phyloP scores from a whole-genome alignment of 257 asterid species.

The Solanum gracilifrons region DNA sequence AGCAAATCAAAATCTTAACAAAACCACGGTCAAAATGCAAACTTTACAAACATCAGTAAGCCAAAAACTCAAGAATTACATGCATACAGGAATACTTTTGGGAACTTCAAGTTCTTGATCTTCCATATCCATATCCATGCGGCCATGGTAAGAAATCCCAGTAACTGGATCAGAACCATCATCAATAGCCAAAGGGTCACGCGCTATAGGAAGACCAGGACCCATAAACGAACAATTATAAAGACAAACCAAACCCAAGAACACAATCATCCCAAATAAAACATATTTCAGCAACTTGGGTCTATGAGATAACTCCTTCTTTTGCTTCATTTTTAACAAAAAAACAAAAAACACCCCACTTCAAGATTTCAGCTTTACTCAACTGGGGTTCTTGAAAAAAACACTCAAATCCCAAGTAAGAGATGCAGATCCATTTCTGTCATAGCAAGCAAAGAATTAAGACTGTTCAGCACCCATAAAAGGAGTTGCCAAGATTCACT shows the following conservation, averaged over 20 bases:
- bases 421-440: slow-evolving; percentile 34
- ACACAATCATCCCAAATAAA: slow-evolving; percentile 32
- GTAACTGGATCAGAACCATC: slow-evolving; percentile 50
- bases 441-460: slow-evolving; percentile 23
- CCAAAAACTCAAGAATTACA: background rate
- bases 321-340: slow-evolving; percentile 32
- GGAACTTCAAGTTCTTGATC: slow-evolving; percentile 57
- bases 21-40: background rate
- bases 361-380: background rate
- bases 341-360: background rate
- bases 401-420: background rate
- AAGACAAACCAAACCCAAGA: slow-evolving; percentile 59
- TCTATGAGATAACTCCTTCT: slow-evolving; percentile 20
- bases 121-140: slow-evolving; percentile 38
- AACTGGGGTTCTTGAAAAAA: background rate
- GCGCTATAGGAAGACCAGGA: slow-evolving; percentile 46
- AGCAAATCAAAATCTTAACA: background rate
- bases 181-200: slow-evolving; percentile 22
- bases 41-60: background rate
- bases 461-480: background rate
- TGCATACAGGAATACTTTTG: slow-evolving; percentile 57
- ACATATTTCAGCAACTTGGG: slow-evolving; percentile 38
- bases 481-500: background rate
- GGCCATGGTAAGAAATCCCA: slow-evolving; percentile 20
- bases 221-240: slow-evolving; percentile 44